A percentile compares a stretch with the other conserved stretches of the same genome.
These are phyloP conservation scores for Peronospora belbahrii DNA, from an alignment of 352 stramenopile species.

Conservation along the genomic window DNA sequence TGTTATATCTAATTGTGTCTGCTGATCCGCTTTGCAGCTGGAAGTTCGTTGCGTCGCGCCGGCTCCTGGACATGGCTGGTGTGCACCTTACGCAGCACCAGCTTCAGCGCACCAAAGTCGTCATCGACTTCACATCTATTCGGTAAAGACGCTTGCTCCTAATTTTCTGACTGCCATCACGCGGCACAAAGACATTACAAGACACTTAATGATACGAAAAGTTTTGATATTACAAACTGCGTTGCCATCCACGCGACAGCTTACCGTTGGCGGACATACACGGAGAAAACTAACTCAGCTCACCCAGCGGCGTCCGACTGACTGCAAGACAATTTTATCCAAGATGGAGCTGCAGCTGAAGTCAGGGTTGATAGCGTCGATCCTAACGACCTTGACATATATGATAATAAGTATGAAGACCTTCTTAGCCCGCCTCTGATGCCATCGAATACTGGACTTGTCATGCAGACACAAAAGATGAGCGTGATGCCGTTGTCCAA, in stretches of 20 bases:
- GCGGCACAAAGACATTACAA: not conserved
- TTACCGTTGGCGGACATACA: constrained; percentile 3
- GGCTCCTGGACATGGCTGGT: constrained; percentile 84
- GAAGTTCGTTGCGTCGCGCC: constrained; percentile 83
- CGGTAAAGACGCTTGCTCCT: constrained; percentile 10
- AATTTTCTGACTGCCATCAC: constrained; percentile 3
- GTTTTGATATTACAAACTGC: constrained; percentile 5
- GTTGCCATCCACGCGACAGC: constrained; percentile 10
- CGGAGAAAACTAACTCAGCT: not conserved
- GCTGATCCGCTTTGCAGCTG: constrained; percentile 34
- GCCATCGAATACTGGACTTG: constrained; percentile 60
- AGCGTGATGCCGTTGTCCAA: constrained; percentile 58
- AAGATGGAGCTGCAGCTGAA: constrained; percentile 41
- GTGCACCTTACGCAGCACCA: constrained; percentile 56
- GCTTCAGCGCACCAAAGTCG: constrained; percentile 42
- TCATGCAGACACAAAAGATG: constrained; percentile 58
- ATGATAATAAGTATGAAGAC: too few species aligned
- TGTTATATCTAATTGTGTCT: constrained; percentile 4
- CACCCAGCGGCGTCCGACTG: constrained; percentile 39
- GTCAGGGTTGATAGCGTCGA: constrained; percentile 58
- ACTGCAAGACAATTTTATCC: constrained; percentile 48
- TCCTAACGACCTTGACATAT: constrained; percentile 50
- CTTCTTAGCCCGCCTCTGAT: too few species aligned
- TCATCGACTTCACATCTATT: constrained; percentile 62
- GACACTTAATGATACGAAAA: not conserved